Base-by-base conservation (phyloP, 1,139 yeast species). In the Saccharomycopsis crataegensis region DNA sequence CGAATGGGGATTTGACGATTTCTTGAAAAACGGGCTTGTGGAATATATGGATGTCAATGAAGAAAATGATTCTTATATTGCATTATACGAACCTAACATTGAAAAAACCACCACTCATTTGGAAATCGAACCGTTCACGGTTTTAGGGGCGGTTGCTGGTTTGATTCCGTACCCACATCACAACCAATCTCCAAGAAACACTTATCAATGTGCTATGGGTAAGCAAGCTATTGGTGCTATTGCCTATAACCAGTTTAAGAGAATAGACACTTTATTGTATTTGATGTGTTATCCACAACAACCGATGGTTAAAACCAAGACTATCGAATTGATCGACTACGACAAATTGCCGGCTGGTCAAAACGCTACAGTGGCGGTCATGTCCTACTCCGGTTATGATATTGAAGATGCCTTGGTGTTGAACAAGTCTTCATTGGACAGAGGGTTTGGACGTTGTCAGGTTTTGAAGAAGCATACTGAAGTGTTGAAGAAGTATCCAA, bases 161-260 rank as follows among this genome's bases (percentile, higher is more conserved):
- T 78, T 93, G 62, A 93, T 93, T 78, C 99, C 99, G n/a, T 93
- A 93, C 65, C 99, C 99, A 38, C 99, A 93, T 68, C 99, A 93
- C 69, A 93, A 93, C 69, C 99, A 93, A 74, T 90, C 97, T 4
- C 99, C 99, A 50, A 85, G 99, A 79, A 93, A 93, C 68, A 93
- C 99, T 0, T 93, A 93, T 73, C 99, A 93, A 74, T 93, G 97
- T 79, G 99, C 99, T 68, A 93, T 93, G 99, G 99, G 99, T 82
- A 93, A 93, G 74, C 99, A 93, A 73, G 99, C 99, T 28, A 93
- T 93, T 70, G 99, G 99, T 61, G 98, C 98, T 8, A 94, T 94
- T 70, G 97, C 96, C 33, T 93, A 93, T 69, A 93, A 93, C 69
- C 99, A 93, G 70, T 87, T 93, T 72, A 80, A 90, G 67, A 82